Conservation (phyloP, 1,284 basidiomycete genomes). For the Ganoderma lingzhi region DNA sequence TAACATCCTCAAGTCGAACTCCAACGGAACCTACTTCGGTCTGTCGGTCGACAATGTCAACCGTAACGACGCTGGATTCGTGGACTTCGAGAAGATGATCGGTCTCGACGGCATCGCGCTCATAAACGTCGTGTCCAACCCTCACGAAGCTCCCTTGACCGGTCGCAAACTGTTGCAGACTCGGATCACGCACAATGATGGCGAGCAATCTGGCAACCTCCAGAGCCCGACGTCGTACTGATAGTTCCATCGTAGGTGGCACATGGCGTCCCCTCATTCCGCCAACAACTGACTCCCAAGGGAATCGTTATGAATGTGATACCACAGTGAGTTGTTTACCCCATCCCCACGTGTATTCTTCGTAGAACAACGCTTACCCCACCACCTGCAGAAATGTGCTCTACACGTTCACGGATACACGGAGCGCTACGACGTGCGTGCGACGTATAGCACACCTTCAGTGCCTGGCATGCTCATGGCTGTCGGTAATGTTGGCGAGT, state of each 20-base stretch:
- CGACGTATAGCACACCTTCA: slow-evolving; percentile 93
- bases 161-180: slow-evolving; percentile 84
- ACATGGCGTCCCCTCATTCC: slow-evolving; percentile 88
- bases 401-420: slow-evolving; percentile 97
- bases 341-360: no score
- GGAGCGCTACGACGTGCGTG: slow-evolving; percentile 88
- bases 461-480: slow-evolving; percentile 95
- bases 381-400: slow-evolving; percentile 69
- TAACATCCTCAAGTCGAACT: slow-evolving; percentile 95
- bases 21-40: slow-evolving; percentile 97
- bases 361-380: not conserved
- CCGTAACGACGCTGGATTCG: slow-evolving; percentile 86
- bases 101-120: slow-evolving; percentile 96
- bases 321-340: slow-evolving; percentile 60
- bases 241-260: slow-evolving; percentile 59
- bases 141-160: slow-evolving; percentile 77
- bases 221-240: not conserved
- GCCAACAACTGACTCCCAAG: slow-evolving; percentile 81
- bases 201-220: slow-evolving; percentile 45
- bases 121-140: slow-evolving; percentile 90
- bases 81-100: slow-evolving; percentile 98
- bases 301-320: slow-evolving; percentile 78
- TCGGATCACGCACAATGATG: slow-evolving; percentile 97
- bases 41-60: slow-evolving; percentile 91
- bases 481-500: slow-evolving; percentile 95